Evolutionary conservation across 108 stramenopile species (phyloP).

Genomic region (Hondaea fermentalgiana): DNA sequence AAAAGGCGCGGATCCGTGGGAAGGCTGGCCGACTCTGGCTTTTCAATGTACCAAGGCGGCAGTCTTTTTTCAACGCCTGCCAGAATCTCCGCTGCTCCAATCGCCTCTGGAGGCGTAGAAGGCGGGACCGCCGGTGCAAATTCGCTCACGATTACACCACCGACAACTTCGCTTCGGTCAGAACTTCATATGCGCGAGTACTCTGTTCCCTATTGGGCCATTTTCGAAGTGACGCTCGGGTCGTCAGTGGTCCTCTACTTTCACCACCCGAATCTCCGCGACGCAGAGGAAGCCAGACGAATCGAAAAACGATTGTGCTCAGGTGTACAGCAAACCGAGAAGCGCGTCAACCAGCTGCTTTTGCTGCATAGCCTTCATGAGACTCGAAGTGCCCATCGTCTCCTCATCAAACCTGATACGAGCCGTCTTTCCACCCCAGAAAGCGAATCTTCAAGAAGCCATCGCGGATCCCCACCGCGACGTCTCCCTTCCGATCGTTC

Average conservation of each 20-base stretch:
- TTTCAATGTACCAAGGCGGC: too few species aligned
- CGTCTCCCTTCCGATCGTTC: too few species aligned
- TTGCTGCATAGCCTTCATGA: neutral
- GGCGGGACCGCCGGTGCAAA: neutral
- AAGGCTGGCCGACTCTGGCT: too few species aligned
- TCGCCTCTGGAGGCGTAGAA: neutral
- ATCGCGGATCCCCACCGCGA: too few species aligned
- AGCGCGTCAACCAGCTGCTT: slow-evolving; percentile 1
- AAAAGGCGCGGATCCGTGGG: too few species aligned
- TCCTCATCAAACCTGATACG: neutral
- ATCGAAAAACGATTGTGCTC: neutral
- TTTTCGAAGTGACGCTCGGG: neutral
- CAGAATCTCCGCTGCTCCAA: neutral
- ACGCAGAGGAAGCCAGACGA: neutral
- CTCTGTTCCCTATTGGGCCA: neutral
- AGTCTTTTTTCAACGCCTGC: neutral
- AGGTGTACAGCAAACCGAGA: neutral
- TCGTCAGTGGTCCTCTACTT: neutral
- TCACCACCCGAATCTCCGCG: neutral
- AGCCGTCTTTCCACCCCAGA: too few species aligned
- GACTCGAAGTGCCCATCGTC: neutral
- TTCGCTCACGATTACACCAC: neutral
- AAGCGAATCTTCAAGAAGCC: too few species aligned
- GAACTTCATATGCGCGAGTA: neutral
- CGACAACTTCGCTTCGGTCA: neutral